Percentiles rank a stretch among this genome's conserved stretches.
Evolutionary conservation across 768 basidiomycete genomes (phyloP).

Genomic region (Podaxis sp.): DNA sequence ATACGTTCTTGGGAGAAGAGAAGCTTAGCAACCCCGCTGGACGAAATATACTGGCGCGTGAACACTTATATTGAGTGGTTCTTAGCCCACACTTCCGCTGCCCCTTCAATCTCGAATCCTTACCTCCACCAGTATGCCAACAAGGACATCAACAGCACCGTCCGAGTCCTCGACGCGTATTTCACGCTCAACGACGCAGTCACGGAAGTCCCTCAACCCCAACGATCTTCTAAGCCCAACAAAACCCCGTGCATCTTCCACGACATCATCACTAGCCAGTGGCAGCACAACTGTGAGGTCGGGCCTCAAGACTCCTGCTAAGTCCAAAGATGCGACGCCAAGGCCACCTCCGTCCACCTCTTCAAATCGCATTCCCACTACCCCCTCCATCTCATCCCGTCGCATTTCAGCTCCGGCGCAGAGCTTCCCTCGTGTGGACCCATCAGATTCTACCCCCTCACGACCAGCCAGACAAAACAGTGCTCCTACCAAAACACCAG

Average conservation of each 20-base stretch:
- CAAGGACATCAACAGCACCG: slow-evolving; percentile 31
- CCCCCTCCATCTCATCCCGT: slow-evolving; percentile 36
- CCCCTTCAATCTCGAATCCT: background rate
- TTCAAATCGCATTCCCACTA: slow-evolving; percentile 37
- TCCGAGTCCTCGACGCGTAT: slow-evolving; percentile 59
- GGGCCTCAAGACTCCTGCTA: slow-evolving; percentile 27
- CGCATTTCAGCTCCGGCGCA: slow-evolving; percentile 40
- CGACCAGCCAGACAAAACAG: slow-evolving; percentile 22
- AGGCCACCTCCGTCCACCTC: slow-evolving; percentile 33
- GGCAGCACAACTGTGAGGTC: slow-evolving; percentile 51
- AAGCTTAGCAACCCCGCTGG: background rate
- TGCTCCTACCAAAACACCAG: slow-evolving; percentile 15
- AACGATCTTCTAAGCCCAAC: slow-evolving; percentile 31
- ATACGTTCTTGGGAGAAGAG: background rate
- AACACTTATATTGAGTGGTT: background rate
- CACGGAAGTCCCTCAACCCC: slow-evolving; percentile 41
- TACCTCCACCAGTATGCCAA: slow-evolving; percentile 21
- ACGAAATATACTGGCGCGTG: background rate
- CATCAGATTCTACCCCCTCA: slow-evolving; percentile 27
- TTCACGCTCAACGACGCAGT: slow-evolving; percentile 39
- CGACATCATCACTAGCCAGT: slow-evolving; percentile 43
- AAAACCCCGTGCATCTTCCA: slow-evolving; percentile 57
- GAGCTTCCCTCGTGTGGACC: slow-evolving; percentile 28
- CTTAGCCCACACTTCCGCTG: background rate
- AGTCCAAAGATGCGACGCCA: slow-evolving; percentile 55